phyloP scores from a whole-genome alignment of 2,329 filamentous ascomycete genomes.

The Colletotrichum plurivorum region DNA sequence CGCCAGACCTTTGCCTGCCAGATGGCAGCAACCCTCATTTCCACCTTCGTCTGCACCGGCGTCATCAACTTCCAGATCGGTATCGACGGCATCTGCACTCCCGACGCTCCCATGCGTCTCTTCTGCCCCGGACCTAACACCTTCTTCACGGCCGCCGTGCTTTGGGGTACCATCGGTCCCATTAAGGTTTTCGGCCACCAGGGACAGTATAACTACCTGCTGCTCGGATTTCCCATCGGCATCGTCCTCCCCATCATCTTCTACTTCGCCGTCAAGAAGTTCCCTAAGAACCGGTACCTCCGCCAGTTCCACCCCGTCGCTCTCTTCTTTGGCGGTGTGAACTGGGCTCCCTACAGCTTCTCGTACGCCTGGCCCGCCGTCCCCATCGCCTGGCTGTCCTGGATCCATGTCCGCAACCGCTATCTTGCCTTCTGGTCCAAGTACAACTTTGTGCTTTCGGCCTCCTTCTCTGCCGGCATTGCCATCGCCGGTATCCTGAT shows the following conservation, averaged over 20 bases:
- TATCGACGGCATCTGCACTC: constrained; percentile 64
- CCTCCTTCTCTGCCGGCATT: constrained; percentile 49
- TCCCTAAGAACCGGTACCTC: constrained; percentile 49
- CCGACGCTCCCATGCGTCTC: constrained; percentile 62
- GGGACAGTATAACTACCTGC: constrained; percentile 62
- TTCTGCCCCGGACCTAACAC: constrained; percentile 68
- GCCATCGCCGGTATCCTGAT: constrained; percentile 51
- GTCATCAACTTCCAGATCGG: constrained; percentile 62
- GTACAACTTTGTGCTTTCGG: constrained; percentile 54
- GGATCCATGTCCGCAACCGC: constrained; percentile 50
- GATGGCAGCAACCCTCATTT: constrained; percentile 69
- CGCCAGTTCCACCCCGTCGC: constrained; percentile 65
- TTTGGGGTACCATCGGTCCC: constrained; percentile 69
- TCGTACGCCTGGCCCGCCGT: constrained; percentile 42
- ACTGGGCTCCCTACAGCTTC: constrained; percentile 61
- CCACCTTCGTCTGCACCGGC: constrained; percentile 64
- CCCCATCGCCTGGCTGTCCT: constrained; percentile 42
- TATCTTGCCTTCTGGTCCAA: constrained; percentile 56
- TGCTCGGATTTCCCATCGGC: constrained; percentile 67
- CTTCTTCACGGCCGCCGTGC: constrained; percentile 69
- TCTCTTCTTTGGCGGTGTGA: constrained; percentile 61
- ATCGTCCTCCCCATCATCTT: constrained; percentile 60
- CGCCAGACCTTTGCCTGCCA: constrained; percentile 72
- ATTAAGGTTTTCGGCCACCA: constrained; percentile 63
- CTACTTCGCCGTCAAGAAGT: constrained; percentile 57